phyloP scores from a whole-genome alignment of 148 eudicot genomes.

The Fagopyrum homotropicum region DNA sequence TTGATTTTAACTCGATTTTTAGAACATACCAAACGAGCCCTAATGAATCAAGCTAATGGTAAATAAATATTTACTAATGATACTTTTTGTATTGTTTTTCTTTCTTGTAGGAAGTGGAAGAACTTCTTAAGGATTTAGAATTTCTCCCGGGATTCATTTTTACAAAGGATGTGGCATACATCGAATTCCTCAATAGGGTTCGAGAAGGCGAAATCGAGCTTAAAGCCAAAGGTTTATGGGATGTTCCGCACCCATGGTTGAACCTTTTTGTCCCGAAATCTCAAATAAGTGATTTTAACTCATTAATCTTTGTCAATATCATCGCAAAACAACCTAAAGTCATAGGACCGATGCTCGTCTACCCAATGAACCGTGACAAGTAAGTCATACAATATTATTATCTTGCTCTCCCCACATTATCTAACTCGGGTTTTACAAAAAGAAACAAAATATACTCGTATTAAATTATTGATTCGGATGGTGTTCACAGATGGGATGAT shows the following conservation, averaged over 20 bases:
- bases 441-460: too few species aligned
- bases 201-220: slow-evolving; percentile 52
- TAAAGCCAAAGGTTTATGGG: slow-evolving; percentile 50
- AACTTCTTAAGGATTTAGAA: slow-evolving; percentile 27
- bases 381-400: slow-evolving; percentile 22
- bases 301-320: slow-evolving; percentile 44
- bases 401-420: not conserved
- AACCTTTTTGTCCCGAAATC: slow-evolving; percentile 77
- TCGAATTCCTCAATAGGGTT: slow-evolving; percentile 63
- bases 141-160: slow-evolving; percentile 36
- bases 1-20: too few species aligned
- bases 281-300: slow-evolving; percentile 44
- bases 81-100: not conserved
- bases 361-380: slow-evolving; percentile 71
- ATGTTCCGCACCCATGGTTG: slow-evolving; percentile 91
- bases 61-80: not conserved
- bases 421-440: not conserved
- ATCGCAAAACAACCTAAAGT: slow-evolving; percentile 29
- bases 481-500: slow-evolving; percentile 68
- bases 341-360: slow-evolving; percentile 61
- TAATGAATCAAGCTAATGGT: too few species aligned
- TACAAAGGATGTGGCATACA: slow-evolving; percentile 33
- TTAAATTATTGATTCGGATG: not conserved
- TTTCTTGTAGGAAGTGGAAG: slow-evolving; percentile 39
- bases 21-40: too few species aligned